A percentile compares a stretch with the other conserved stretches of the same genome.
Conservation (phyloP, 495 filamentous ascomycete genomes). For the Aspergillus nidulans region DNA sequence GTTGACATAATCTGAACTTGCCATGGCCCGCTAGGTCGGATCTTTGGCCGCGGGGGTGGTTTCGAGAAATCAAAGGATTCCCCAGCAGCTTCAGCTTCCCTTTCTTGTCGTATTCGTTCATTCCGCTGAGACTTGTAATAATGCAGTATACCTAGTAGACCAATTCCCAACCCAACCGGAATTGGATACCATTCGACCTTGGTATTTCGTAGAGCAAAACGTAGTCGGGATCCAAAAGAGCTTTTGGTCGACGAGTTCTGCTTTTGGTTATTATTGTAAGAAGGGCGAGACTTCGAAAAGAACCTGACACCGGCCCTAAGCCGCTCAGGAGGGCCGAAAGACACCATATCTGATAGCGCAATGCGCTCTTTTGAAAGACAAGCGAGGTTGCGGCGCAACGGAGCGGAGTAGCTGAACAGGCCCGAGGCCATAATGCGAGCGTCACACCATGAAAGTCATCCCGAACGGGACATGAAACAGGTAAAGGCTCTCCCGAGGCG, state of each 20-base stretch:
- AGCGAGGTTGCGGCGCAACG: conserved; percentile 27
- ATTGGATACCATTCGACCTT: conserved; percentile 96
- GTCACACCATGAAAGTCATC: conserved; percentile 28
- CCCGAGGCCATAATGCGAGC: conserved; percentile 37
- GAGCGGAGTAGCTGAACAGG: conserved; percentile 27
- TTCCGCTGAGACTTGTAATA: conserved; percentile 69
- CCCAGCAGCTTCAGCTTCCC: conserved; percentile 51
- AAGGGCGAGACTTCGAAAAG: conserved; percentile 40
- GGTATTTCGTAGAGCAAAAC: conserved; percentile 62
- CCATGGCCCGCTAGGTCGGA: conserved; percentile 88
- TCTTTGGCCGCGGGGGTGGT: conserved; percentile 62
- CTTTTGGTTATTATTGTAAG: conserved; percentile 30
- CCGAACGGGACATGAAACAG: conserved; percentile 1
- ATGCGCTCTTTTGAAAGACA: conserved; percentile 25
- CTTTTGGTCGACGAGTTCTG: conserved; percentile 39
- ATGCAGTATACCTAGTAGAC: conserved; percentile 76
- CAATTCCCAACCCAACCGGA: conserved; percentile 83
- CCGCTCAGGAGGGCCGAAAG: conserved; percentile 38
- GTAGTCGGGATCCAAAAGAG: conserved; percentile 59
- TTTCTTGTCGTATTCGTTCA: conserved; percentile 44
- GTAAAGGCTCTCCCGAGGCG: background rate
- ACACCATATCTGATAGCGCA: conserved; percentile 36
- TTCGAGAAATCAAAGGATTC: conserved; percentile 40
- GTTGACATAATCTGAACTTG: conserved; percentile 96
- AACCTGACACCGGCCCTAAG: conserved; percentile 32